Evolutionary conservation across 495 filamentous ascomycete species (phyloP).

Genomic region (Rusavskia elegans): DNA sequence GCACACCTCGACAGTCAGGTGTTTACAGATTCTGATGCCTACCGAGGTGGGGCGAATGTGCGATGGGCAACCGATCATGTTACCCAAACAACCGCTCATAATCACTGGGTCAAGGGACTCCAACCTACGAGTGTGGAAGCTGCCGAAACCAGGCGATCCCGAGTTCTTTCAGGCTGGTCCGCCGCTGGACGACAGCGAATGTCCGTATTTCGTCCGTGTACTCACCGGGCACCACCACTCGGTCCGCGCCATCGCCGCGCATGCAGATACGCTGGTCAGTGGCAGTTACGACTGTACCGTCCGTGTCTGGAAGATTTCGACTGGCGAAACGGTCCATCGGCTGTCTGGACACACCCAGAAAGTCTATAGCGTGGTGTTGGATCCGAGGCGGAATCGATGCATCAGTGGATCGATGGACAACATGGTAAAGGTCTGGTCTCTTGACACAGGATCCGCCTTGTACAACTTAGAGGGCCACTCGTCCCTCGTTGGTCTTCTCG

Average conservation of each 20-base stretch:
- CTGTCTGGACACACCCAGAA: constrained; percentile 81
- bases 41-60: constrained; percentile 52
- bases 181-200: constrained; percentile 64
- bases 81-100: constrained; percentile 84
- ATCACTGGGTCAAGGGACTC: constrained; percentile 97
- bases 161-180: constrained; percentile 62
- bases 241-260: constrained; percentile 92
- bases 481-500: constrained; percentile 84
- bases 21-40: constrained; percentile 86
- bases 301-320: constrained; percentile 94
- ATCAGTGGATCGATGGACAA: constrained; percentile 99
- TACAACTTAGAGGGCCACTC: constrained; percentile 89
- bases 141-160: constrained; percentile 64
- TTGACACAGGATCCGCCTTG: constrained; percentile 72
- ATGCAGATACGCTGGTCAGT: constrained; percentile 93
- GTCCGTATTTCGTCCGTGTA: constrained; percentile 83
- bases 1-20: constrained; percentile 93
- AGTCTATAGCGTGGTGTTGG: constrained; percentile 93
- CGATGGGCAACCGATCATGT: constrained; percentile 66
- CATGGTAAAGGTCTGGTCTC: constrained; percentile 92
- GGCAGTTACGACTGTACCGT: constrained; percentile 96
- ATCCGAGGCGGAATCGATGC: constrained; percentile 81
- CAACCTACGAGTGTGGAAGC: constrained; percentile 84
- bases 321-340: constrained; percentile 77
- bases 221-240: constrained; percentile 82